Evolutionary conservation across 768 basidiomycete genomes (phyloP).

Genomic region (Tricholoma flavovirens): DNA sequence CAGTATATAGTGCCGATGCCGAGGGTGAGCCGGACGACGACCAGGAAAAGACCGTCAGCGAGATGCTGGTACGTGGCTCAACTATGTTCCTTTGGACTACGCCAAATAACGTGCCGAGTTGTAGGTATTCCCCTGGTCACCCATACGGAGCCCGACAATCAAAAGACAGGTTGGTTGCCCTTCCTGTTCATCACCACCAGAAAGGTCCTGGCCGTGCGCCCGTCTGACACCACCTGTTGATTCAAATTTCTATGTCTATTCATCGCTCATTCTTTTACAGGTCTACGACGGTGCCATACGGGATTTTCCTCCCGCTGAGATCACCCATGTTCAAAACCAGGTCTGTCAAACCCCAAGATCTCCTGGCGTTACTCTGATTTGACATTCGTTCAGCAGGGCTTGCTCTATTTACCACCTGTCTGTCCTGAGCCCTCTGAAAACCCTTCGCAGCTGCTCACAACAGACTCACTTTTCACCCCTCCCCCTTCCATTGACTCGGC

Average conservation of each 20-base stretch:
- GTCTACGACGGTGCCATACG: neutral
- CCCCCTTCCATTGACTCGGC: conserved; percentile 9
- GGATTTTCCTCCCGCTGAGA: no score
- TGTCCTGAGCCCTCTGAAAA: neutral
- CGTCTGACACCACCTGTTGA: neutral
- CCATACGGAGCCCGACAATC: neutral
- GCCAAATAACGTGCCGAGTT: neutral
- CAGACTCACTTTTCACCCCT: conserved; percentile 3
- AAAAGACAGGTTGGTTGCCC: neutral
- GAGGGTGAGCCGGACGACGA: conserved; percentile 20
- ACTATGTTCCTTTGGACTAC: neutral
- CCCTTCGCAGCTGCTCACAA: conserved; percentile 1
- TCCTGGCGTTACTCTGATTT: neutral
- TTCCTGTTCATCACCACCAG: no score
- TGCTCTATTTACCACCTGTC: no score
- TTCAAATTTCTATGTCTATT: conserved; percentile 1
- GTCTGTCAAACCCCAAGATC: neutral
- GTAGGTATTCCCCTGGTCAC: neutral
- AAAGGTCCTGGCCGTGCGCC: neutral
- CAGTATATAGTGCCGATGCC: conserved; percentile 12
- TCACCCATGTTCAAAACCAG: neutral
- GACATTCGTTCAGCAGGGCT: neutral
- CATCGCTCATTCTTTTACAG: conserved; percentile 16
- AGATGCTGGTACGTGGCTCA: conserved; percentile 11
- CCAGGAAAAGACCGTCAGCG: neutral